phyloP scores from a whole-genome alignment of 1,139 yeast genomes.

The Saccharomyces hybrid region DNA sequence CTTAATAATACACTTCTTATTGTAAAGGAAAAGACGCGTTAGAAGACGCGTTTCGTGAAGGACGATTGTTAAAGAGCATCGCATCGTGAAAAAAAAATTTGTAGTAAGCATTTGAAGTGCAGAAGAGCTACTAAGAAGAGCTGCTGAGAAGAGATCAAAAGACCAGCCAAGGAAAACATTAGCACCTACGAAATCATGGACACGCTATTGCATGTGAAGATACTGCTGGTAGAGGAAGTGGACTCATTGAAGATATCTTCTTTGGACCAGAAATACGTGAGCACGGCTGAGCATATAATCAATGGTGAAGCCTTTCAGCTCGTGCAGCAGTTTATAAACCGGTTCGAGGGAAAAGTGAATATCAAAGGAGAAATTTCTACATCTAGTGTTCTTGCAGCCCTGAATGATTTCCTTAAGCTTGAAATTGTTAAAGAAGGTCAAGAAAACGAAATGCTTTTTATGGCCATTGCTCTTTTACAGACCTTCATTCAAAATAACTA shows the following conservation, averaged over 20 bases:
- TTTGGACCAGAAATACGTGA: slow-evolving; percentile 7
- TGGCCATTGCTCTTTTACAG: slow-evolving; percentile 57
- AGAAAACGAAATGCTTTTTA: slow-evolving; percentile 16
- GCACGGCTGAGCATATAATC: slow-evolving; percentile 14
- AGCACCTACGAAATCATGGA: not conserved
- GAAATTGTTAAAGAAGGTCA: not conserved
- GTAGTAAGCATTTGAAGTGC: not conserved
- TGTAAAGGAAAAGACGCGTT: not conserved
- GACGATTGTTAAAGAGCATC: not conserved
- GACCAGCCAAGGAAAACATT: not conserved
- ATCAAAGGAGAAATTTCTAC: not conserved
- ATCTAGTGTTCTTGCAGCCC: not conserved
- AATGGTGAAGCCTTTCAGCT: slow-evolving; percentile 21
- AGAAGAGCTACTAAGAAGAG: not conserved
- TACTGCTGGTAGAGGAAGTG: slow-evolving; percentile 16
- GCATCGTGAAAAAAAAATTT: not conserved
- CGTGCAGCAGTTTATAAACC: not conserved
- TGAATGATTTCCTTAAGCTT: not conserved
- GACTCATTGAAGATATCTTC: slow-evolving; percentile 7
- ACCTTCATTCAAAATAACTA: slow-evolving; percentile 67
- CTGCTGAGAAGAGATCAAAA: not conserved
- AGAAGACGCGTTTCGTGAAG: not conserved
- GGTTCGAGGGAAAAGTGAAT: not conserved
- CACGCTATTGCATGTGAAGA: not conserved
- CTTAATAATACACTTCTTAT: not conserved